These are phyloP conservation scores for Vitis amurensis DNA, from an alignment of 164 flowering plant species.

Conservation along the genomic window DNA sequence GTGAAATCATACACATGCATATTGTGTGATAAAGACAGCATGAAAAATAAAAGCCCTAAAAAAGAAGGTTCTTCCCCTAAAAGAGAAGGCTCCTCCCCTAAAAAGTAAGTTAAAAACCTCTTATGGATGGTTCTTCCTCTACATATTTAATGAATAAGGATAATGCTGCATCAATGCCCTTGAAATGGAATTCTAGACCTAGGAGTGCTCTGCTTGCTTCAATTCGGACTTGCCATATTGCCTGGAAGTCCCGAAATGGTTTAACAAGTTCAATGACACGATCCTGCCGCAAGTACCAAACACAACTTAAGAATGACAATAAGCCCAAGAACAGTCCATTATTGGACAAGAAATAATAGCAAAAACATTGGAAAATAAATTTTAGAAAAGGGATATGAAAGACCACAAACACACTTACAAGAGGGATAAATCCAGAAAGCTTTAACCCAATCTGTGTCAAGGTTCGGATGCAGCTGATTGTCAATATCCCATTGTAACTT, in stretches of 20 bases:
- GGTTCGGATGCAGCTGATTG: constrained; percentile 85
- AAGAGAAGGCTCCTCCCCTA: neutral
- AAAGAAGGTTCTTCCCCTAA: neutral
- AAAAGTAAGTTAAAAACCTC: constrained; percentile 49
- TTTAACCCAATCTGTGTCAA: constrained; percentile 77
- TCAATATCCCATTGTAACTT: constrained; percentile 88
- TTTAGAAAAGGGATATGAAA: neutral
- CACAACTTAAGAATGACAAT: neutral
- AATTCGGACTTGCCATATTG: constrained; percentile 78
- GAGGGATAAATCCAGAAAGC: constrained; percentile 68
- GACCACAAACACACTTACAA: constrained; percentile 44
- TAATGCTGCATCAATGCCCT: constrained; percentile 75
- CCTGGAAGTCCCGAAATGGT: constrained; percentile 57
- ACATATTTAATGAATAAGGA: constrained; percentile 57
- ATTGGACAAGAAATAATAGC: neutral
- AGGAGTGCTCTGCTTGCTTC: constrained; percentile 89
- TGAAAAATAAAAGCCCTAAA: neutral
- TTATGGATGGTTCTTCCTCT: constrained; percentile 67
- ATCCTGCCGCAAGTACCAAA: constrained; percentile 47
- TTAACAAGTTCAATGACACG: constrained; percentile 64
- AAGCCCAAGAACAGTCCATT: neutral
- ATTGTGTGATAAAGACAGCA: neutral
- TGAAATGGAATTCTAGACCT: constrained; percentile 72
- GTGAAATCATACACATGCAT: neutral
- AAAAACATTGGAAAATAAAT: no score